phyloP scores from a whole-genome alignment of 805 yeast species.

The Hermanozyma aechmeae region DNA sequence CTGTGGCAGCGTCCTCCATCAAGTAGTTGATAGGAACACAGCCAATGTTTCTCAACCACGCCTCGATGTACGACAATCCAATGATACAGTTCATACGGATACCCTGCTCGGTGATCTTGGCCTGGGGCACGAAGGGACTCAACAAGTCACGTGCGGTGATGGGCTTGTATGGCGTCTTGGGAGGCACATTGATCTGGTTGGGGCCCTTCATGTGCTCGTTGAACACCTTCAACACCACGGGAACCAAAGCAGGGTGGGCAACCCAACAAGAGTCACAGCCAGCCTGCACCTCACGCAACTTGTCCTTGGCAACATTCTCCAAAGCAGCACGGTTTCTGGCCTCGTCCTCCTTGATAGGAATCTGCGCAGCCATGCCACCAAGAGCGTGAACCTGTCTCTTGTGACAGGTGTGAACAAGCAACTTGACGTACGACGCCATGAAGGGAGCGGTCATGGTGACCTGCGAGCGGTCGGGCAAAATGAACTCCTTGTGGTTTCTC shows the following conservation, averaged over 20 bases:
- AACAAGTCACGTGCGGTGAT: constrained; percentile 50
- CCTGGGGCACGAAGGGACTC: constrained; percentile 55
- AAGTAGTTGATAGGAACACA: constrained; percentile 79
- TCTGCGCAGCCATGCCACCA: constrained; percentile 90
- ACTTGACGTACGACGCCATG: constrained; percentile 69
- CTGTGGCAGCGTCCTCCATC: constrained; percentile 90
- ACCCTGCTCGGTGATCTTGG: constrained; percentile 60
- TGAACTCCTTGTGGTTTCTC: constrained; percentile 56
- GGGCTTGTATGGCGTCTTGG: constrained; percentile 40
- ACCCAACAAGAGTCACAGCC: constrained; percentile 91
- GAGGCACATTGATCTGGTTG: constrained; percentile 57
- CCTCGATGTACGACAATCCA: constrained; percentile 75
- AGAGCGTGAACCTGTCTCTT: constrained; percentile 75
- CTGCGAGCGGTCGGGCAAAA: constrained; percentile 71
- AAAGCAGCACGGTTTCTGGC: constrained; percentile 57
- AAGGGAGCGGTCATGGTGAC: constrained; percentile 78
- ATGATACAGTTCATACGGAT: constrained; percentile 63
- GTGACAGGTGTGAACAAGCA: constrained; percentile 67
- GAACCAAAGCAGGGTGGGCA: constrained; percentile 77
- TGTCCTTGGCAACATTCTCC: constrained; percentile 66
- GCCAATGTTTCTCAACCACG: constrained; percentile 78
- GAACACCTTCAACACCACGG: constrained; percentile 64
- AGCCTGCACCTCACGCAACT: constrained; percentile 63
- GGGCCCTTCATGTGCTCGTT: constrained; percentile 75
- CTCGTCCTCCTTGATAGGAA: constrained; percentile 67